Evolutionary conservation across 2,329 filamentous ascomycete genomes (phyloP), one percentile per base, ranked within the genome.

Genomic region (Aspergillus pseudotamarii): DNA sequence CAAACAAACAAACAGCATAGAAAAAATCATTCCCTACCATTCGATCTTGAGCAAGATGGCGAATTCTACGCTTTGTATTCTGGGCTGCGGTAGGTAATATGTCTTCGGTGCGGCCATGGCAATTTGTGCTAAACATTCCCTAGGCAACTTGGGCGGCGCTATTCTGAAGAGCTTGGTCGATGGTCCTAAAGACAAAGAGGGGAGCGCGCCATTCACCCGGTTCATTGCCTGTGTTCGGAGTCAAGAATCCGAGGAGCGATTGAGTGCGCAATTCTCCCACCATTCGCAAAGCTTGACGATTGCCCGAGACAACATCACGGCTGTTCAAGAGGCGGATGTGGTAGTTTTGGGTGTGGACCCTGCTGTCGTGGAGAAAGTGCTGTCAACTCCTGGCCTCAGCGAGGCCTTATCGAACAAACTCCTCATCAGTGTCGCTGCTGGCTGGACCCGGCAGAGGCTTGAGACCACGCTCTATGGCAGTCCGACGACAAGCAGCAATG

Each of bases 391-490:
- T 0, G 79, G 77, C 0, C 66, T 85, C 2, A 57, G 66, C 0
- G 74, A 80, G 6, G 81, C 79, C 0, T 59, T 85, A 1, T 66
- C 71, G 0, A 70, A 73, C 5, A 86, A 85, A 65, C 75, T 85
- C 1, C 62, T 85, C 12, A 82, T 85, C 70, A 86, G 83, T 66
- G 79, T 86, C 0, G 80, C 79, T 1, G 84, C 84, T 0, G 84
- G 84, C 1, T 85, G 80, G 81, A 79, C 81, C 0, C 74, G 77
- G 38, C 68, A 74, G 21, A 75, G 76, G 55, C 68, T 84, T 1
- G 79, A 82, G 62, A 57, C 64, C 3, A 73, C 72, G 4, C 69
- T 83, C 0, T 77, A 80, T 51, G 69, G 68, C 36, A 67, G 58
- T 30, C 58, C 60, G 5, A 71, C 69, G 1, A 69, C 70, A 0